These are phyloP conservation scores for Lactarius akahatsu DNA, from an alignment of 768 basidiomycete species.

Conservation along the genomic window DNA sequence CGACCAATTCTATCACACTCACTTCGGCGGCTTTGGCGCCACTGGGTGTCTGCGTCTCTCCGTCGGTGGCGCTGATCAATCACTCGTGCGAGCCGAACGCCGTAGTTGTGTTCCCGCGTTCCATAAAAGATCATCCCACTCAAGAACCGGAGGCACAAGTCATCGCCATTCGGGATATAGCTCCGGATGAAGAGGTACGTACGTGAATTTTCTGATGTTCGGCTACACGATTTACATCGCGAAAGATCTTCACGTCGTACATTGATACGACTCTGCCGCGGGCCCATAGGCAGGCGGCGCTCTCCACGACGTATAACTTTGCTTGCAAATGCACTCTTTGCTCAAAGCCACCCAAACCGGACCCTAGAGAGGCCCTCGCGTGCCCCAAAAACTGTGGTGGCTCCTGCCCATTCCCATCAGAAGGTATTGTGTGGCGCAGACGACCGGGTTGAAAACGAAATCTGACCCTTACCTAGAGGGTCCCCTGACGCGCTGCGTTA, in stretches of 20 bases:
- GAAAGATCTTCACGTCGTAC: slow-evolving; percentile 77
- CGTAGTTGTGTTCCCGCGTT: slow-evolving; percentile 83
- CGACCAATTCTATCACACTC: slow-evolving; percentile 87
- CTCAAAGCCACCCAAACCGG: slow-evolving; percentile 38
- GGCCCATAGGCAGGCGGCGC: slow-evolving; percentile 49
- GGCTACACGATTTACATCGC: not conserved
- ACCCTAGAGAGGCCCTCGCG: slow-evolving; percentile 65
- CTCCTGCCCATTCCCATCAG: slow-evolving; percentile 55
- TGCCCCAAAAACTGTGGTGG: slow-evolving; percentile 75
- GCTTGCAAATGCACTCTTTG: slow-evolving; percentile 69
- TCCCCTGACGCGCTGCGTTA: slow-evolving; percentile 48
- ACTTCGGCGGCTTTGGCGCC: slow-evolving; percentile 76
- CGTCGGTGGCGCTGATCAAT: slow-evolving; percentile 76
- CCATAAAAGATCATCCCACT: slow-evolving; percentile 35
- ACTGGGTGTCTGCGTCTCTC: slow-evolving; percentile 83
- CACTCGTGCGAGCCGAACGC: slow-evolving; percentile 90
- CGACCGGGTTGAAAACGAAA: not conserved
- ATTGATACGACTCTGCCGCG: slow-evolving; percentile 79
- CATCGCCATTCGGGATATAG: slow-evolving; percentile 65
- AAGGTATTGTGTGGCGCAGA: slow-evolving; percentile 43
- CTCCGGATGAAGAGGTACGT: slow-evolving; percentile 65
- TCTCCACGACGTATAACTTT: slow-evolving; percentile 79
- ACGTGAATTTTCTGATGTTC: not conserved
- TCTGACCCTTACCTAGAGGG: slow-evolving; percentile 41
- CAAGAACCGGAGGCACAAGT: slow-evolving; percentile 70